phyloP scores from a whole-genome alignment of 352 stramenopile genomes.

The Globisporangium recalcitrans region DNA sequence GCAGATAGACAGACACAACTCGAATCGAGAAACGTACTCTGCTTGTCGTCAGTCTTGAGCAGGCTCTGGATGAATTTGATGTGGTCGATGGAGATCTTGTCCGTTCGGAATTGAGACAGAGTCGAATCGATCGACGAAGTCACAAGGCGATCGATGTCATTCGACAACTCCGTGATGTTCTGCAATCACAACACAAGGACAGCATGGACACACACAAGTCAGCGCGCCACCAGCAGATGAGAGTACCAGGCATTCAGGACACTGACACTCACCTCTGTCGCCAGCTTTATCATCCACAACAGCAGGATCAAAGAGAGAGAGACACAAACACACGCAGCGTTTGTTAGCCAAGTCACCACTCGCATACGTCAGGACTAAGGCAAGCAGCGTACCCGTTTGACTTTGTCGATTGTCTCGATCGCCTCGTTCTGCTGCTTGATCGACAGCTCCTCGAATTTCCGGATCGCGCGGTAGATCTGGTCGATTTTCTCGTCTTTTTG shows the following conservation, averaged over 20 bases:
- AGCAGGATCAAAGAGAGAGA: neutral
- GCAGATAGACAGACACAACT: no score
- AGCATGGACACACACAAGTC: neutral
- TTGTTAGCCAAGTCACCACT: neutral
- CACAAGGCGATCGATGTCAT: slow-evolving; percentile 41
- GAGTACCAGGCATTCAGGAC: neutral
- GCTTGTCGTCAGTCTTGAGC: slow-evolving; percentile 39
- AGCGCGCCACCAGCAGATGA: neutral
- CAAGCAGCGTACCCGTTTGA: slow-evolving; percentile 30
- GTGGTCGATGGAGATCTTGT: slow-evolving; percentile 48
- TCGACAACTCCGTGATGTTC: slow-evolving; percentile 50
- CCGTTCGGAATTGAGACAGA: slow-evolving; percentile 49
- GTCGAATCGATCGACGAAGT: slow-evolving; percentile 49
- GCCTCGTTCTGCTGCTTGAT: slow-evolving; percentile 38
- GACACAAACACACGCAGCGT: neutral
- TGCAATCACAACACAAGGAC: slow-evolving; percentile 3
- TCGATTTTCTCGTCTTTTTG: slow-evolving; percentile 48
- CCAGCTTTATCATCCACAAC: slow-evolving; percentile 19
- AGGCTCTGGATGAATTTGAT: slow-evolving; percentile 54
- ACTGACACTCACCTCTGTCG: slow-evolving; percentile 21
- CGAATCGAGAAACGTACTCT: slow-evolving; percentile 9
- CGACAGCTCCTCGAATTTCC: slow-evolving; percentile 38
- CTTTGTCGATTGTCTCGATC: slow-evolving; percentile 42
- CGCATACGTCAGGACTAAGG: neutral
- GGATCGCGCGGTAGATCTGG: slow-evolving; percentile 37